These are phyloP conservation scores for Apiospora koreana DNA, from an alignment of 2,329 filamentous ascomycete genomes.

Conservation along the genomic window DNA sequence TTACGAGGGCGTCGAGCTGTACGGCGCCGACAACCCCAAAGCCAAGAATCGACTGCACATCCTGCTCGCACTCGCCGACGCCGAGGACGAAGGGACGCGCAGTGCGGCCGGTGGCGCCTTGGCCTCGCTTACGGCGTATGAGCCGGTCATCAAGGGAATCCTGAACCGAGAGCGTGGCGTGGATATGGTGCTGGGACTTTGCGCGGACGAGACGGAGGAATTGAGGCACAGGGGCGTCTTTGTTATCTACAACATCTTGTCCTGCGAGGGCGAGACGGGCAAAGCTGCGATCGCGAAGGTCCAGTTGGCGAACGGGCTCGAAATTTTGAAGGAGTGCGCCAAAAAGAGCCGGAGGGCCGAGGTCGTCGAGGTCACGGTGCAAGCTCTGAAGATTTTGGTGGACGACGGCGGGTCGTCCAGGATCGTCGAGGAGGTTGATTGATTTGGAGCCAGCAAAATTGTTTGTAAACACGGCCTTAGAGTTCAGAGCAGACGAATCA, in stretches of 20 bases:
- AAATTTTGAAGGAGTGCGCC: slow-evolving; percentile 68
- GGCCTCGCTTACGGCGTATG: slow-evolving; percentile 79
- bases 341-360: slow-evolving; percentile 69
- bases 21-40: slow-evolving; percentile 66
- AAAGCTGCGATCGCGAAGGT: slow-evolving; percentile 60
- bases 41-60: slow-evolving; percentile 78
- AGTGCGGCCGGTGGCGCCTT: slow-evolving; percentile 86
- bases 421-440: neutral
- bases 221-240: slow-evolving; percentile 74
- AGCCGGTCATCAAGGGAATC: slow-evolving; percentile 71
- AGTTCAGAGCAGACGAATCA: neutral
- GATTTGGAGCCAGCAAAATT: neutral
- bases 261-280: slow-evolving; percentile 66
- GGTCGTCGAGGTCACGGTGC: slow-evolving; percentile 70
- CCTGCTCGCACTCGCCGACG: slow-evolving; percentile 83
- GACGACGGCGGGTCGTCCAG: slow-evolving; percentile 28
- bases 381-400: slow-evolving; percentile 70
- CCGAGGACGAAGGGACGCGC: slow-evolving; percentile 77
- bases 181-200: slow-evolving; percentile 77
- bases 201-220: slow-evolving; percentile 70
- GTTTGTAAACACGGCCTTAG: neutral
- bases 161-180: slow-evolving; percentile 72
- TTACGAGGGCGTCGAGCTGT: slow-evolving; percentile 66
- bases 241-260: slow-evolving; percentile 71
- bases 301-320: slow-evolving; percentile 62